phyloP scores from a whole-genome alignment of 2,329 filamentous ascomycete genomes.

The Ascosphaera apis region DNA sequence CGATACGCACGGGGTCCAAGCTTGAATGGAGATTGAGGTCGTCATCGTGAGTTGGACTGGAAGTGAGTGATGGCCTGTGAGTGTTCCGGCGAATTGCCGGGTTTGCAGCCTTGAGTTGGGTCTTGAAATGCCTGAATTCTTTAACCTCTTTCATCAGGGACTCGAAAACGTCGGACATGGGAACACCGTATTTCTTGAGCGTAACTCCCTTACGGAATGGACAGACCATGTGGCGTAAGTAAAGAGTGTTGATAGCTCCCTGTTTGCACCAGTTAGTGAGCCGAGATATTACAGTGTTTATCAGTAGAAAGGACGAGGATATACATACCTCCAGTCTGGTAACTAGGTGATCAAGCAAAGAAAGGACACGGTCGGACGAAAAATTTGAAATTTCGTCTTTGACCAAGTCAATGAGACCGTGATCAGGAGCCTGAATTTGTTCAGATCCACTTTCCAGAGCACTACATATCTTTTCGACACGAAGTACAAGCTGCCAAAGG shows the following conservation, averaged over 20 bases:
- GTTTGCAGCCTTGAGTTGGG: constrained; percentile 13
- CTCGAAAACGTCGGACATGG: constrained; percentile 44
- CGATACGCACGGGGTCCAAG: too few relatives aligned
- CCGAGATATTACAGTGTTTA: too few relatives aligned
- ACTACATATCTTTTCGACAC: constrained; percentile 83
- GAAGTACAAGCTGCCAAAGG: constrained; percentile 69
- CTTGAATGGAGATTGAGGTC: too few relatives aligned
- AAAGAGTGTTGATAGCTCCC: constrained; percentile 57
- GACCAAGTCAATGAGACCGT: constrained; percentile 54
- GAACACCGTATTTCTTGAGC: constrained; percentile 50
- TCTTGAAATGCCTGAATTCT: constrained; percentile 19
- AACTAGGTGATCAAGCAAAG: constrained; percentile 86
- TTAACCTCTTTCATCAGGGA: constrained; percentile 19
- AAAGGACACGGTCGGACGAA: constrained; percentile 66
- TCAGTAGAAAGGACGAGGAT: background rate
- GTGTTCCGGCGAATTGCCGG: too few relatives aligned
- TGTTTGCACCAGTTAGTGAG: too few relatives aligned
- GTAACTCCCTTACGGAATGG: constrained; percentile 39
- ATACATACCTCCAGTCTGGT: constrained; percentile 72
- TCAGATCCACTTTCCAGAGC: constrained; percentile 63
- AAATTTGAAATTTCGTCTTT: constrained; percentile 57
- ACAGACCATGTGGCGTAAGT: constrained; percentile 53
- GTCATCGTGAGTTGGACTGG: too few relatives aligned
- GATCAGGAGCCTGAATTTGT: constrained; percentile 64
- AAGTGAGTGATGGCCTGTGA: too few relatives aligned